Conservation (phyloP, 1,139 yeast genomes). For the Zygoascus meyerae region DNA sequence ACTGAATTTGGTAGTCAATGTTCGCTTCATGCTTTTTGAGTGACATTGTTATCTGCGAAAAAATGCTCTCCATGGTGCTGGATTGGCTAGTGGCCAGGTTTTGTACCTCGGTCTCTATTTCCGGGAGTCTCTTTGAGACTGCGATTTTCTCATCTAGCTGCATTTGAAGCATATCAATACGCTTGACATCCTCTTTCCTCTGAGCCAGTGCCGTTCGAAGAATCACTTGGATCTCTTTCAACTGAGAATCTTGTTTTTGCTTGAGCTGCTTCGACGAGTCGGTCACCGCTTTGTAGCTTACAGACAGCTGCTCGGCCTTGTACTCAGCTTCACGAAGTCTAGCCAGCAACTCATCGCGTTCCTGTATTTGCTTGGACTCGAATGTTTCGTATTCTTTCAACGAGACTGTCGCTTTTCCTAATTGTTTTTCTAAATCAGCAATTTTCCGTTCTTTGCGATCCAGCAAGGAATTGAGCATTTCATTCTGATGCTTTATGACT, state of each 20-base stretch:
- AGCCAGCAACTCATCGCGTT: conserved; percentile 9
- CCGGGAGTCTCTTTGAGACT: conserved; percentile 17
- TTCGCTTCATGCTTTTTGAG: no score
- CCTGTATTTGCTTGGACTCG: conserved; percentile 8
- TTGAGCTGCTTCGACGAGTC: conserved; percentile 22
- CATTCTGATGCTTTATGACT: conserved; percentile 27
- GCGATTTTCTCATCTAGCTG: not conserved
- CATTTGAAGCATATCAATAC: conserved; percentile 14
- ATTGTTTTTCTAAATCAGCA: conserved; percentile 21
- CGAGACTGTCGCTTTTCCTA: conserved; percentile 12
- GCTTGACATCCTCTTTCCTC: conserved; percentile 18
- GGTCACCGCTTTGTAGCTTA: conserved; percentile 22
- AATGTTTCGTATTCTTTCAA: conserved; percentile 14
- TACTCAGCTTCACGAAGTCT: conserved; percentile 14
- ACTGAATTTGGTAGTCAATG: no score
- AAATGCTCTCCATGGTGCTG: no score
- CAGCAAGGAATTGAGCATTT: conserved; percentile 24
- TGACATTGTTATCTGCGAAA: no score
- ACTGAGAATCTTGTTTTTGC: conserved; percentile 19
- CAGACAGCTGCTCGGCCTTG: conserved; percentile 22
- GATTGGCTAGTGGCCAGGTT: no score
- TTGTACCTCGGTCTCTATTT: conserved; percentile 14
- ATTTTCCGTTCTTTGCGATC: conserved; percentile 27
- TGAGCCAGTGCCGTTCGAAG: conserved; percentile 16
- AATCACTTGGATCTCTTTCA: conserved; percentile 17